Evolutionary conservation across 257 asterid genomes (phyloP), one percentile per base, ranked within the genome.

Genomic region (Solanum bulbocastanum): DNA sequence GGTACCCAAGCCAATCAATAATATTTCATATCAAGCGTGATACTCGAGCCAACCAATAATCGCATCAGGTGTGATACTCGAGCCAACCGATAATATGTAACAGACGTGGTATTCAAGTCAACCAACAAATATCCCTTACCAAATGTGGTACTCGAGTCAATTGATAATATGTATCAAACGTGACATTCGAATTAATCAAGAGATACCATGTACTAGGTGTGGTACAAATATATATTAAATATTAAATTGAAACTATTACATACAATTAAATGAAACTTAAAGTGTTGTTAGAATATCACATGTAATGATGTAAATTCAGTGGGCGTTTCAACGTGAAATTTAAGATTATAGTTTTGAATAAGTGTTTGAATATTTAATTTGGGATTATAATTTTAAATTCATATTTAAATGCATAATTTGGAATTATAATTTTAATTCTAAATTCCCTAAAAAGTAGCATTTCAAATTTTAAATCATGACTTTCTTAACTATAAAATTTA

Each of bases 101-200:
- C 0, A 49, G 0, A 8, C 1, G 60, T 16, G 60, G 0, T 49
- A 49, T 1, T 2, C 8, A 49, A 49, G 3, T 3, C 22, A 49
- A 15, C 20, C 22, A 5, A 49, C 7, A 49, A 5, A 49, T 49
- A 49, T 16, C 3, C 1, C 23, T 15, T 49, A 49, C 0, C 23
- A 49, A 49, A 5, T 16, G 60, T 49, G 8, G 2, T 15, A 16
- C 2, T 16, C 1, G 1, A 49, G 23, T 23, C 8, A 49, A 39
- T 39, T 8, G 10, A 8, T 8, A 39, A 39, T 39, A 39, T 39
- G 10, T 39, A 39, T 3, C 8, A 37, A 2, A 37, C 42, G 8
- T 39, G 42, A 39, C 8, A 7, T 39, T 10, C 2, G 0, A 39
- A 10, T 0, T 10, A 39, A 49, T 16, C 60, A 49, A 49, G 8